Conservation (phyloP, 371 early-diverging fungal genomes). For the Blakeslea trispora region DNA sequence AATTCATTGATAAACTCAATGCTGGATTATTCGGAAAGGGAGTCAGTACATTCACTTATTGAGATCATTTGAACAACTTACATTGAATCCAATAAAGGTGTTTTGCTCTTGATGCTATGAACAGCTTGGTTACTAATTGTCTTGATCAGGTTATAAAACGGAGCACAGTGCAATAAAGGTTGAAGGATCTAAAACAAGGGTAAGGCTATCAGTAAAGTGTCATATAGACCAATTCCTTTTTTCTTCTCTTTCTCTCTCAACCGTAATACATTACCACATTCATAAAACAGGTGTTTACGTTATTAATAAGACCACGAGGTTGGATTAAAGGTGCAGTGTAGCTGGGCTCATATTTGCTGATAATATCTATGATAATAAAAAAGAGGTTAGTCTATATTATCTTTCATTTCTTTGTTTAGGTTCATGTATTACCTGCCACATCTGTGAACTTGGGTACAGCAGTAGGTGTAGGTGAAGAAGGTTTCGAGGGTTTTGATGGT, state of each 20-base stretch:
- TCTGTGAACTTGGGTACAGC: conserved; percentile 50
- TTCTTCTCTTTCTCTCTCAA: no score
- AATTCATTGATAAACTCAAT: conserved; percentile 82
- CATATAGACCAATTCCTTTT: no score
- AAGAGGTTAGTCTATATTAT: not conserved
- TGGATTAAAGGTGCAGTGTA: conserved; percentile 60
- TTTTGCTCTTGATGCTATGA: conserved; percentile 72
- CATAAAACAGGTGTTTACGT: conserved; percentile 97
- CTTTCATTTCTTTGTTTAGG: not conserved
- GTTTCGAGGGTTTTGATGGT: conserved; percentile 17
- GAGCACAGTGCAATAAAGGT: conserved; percentile 84
- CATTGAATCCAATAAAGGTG: conserved; percentile 85
- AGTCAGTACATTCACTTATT: no score
- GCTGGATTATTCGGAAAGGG: conserved; percentile 42
- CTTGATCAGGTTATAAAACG: conserved; percentile 85
- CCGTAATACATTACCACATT: conserved; percentile 67
- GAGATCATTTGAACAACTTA: no score
- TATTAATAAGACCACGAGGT: conserved; percentile 93
- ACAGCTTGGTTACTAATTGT: conserved; percentile 65
- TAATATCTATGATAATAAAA: conserved; percentile 46
- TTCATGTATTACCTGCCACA: conserved; percentile 36
- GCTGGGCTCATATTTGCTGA: conserved; percentile 56
- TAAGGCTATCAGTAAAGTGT: no score
- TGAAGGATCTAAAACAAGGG: conserved; percentile 67
- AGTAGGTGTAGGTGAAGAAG: conserved; percentile 22